phyloP scores from a whole-genome alignment of 2,329 filamentous ascomycete species.

The Coniochaeta sp. region DNA sequence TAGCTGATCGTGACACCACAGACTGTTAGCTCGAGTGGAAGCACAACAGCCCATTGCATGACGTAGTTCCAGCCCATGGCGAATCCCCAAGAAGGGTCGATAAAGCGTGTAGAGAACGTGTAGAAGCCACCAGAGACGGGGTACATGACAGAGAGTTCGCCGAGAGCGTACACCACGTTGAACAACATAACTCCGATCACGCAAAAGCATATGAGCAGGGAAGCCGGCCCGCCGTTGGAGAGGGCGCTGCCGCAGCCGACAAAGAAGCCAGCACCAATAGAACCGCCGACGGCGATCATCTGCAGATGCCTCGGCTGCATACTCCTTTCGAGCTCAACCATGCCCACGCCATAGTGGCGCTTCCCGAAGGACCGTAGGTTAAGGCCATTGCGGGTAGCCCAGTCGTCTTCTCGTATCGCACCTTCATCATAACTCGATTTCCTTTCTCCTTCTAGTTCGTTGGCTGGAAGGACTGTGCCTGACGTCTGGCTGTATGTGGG shows the following conservation, averaged over 20 bases:
- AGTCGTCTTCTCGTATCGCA: constrained; percentile 17
- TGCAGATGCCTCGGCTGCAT: constrained; percentile 53
- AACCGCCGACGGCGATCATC: constrained; percentile 57
- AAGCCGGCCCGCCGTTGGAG: constrained; percentile 38
- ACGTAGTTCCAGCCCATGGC: constrained; percentile 45
- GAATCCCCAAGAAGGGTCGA: constrained; percentile 54
- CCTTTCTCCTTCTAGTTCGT: background rate
- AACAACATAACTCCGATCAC: constrained; percentile 56
- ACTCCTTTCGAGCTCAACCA: constrained; percentile 20
- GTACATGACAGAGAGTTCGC: constrained; percentile 54
- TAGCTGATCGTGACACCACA: constrained; percentile 42
- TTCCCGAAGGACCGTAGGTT: constrained; percentile 33
- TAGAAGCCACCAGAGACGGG: constrained; percentile 58
- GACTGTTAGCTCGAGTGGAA: constrained; percentile 44
- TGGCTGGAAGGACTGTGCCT: background rate
- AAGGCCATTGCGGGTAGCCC: constrained; percentile 31
- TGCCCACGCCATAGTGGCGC: constrained; percentile 18
- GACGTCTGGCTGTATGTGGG: background rate
- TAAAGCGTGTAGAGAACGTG: constrained; percentile 53
- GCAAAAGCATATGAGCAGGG: constrained; percentile 41
- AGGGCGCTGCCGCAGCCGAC: constrained; percentile 51
- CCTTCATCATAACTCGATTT: background rate
- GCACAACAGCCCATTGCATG: constrained; percentile 42
- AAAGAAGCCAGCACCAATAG: constrained; percentile 57
- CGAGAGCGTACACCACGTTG: constrained; percentile 53